Percentiles rank a stretch among this genome's conserved stretches.
Conservation (phyloP, 2,329 filamentous ascomycete genomes). For the Trichoderma simmonsii region DNA sequence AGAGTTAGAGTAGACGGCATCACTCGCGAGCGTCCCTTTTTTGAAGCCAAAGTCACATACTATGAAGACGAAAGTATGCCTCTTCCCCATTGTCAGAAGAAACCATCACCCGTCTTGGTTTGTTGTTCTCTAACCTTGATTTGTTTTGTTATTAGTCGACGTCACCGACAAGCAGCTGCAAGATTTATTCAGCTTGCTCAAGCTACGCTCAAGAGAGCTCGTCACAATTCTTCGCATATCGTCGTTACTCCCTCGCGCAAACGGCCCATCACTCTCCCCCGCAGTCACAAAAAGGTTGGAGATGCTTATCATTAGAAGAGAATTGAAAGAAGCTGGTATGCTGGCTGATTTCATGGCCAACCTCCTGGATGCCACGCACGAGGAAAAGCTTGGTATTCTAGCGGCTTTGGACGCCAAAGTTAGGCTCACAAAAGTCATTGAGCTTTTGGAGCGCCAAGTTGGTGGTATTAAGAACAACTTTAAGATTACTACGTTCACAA, state of each 20-base stretch:
- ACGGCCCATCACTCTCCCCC: conserved; percentile 68
- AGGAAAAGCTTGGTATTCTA: conserved; percentile 86
- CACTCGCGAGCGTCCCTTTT: conserved; percentile 75
- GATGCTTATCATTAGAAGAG: conserved; percentile 79
- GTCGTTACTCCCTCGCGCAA: conserved; percentile 72
- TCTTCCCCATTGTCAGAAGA: background rate
- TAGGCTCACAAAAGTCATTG: conserved; percentile 76
- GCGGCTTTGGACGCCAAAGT: conserved; percentile 76
- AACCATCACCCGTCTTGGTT: background rate
- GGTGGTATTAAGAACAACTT: conserved; percentile 81
- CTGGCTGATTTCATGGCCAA: conserved; percentile 98
- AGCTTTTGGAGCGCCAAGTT: conserved; percentile 79
- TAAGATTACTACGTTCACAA: conserved; percentile 75
- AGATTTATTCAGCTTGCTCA: conserved; percentile 74
- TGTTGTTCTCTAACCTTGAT: conserved; percentile 16
- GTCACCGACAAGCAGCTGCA: conserved; percentile 58
- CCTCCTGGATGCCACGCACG: conserved; percentile 78
- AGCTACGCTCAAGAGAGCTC: conserved; percentile 80
- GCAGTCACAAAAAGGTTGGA: conserved; percentile 84
- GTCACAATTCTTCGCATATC: conserved; percentile 80
- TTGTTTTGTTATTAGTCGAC: conserved; percentile 25
- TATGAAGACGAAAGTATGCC: conserved; percentile 65
- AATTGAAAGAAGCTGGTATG: conserved; percentile 74
- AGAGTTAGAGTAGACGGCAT: conserved; percentile 66
- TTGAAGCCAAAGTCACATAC: conserved; percentile 74